These are phyloP conservation scores for Nepenthes gracilis DNA, from an alignment of 148 eudicot species.

Conservation along the genomic window DNA sequence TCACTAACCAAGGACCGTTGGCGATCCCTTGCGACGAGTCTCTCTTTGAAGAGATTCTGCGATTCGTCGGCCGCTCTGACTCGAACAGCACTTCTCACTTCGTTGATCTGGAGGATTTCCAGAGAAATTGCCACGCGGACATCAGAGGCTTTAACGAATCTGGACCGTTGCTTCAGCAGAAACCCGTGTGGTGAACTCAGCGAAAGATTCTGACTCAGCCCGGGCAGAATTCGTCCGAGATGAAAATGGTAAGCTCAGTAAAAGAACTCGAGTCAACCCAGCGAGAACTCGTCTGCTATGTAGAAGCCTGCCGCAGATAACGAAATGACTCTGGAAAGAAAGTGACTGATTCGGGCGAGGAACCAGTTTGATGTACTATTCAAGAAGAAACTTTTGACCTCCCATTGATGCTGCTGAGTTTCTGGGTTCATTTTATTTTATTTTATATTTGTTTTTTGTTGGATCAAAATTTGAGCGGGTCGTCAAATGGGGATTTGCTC, in stretches of 20 bases:
- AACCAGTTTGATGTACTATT: too few species aligned
- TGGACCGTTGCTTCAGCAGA: slow-evolving; percentile 46
- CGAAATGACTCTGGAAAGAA: not conserved
- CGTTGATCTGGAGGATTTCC: slow-evolving; percentile 50
- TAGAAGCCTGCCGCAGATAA: too few species aligned
- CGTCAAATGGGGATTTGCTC: slow-evolving; percentile 21
- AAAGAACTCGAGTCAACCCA: too few species aligned
- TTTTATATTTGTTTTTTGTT: not conserved
- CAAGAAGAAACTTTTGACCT: too few species aligned
- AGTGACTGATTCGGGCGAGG: too few species aligned
- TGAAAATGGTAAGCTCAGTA: too few species aligned
- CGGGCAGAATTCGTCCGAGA: slow-evolving; percentile 14
- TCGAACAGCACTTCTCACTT: slow-evolving; percentile 17
- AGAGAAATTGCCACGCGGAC: slow-evolving; percentile 37
- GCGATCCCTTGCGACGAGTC: slow-evolving; percentile 72
- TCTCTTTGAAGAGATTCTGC: slow-evolving; percentile 56
- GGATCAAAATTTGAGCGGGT: slow-evolving; percentile 1
- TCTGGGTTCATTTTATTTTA: slow-evolving; percentile 5
- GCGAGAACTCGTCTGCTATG: too few species aligned
- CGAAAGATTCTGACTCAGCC: slow-evolving; percentile 2
- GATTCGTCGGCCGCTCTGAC: slow-evolving; percentile 43
- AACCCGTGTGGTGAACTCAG: slow-evolving; percentile 31
- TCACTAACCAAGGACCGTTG: slow-evolving; percentile 51
- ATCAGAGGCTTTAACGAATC: slow-evolving; percentile 38
- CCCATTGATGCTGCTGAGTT: too few species aligned